These are phyloP conservation scores for Neurospora crassa DNA, from an alignment of 2,329 filamentous ascomycete species.

Conservation along the genomic window DNA sequence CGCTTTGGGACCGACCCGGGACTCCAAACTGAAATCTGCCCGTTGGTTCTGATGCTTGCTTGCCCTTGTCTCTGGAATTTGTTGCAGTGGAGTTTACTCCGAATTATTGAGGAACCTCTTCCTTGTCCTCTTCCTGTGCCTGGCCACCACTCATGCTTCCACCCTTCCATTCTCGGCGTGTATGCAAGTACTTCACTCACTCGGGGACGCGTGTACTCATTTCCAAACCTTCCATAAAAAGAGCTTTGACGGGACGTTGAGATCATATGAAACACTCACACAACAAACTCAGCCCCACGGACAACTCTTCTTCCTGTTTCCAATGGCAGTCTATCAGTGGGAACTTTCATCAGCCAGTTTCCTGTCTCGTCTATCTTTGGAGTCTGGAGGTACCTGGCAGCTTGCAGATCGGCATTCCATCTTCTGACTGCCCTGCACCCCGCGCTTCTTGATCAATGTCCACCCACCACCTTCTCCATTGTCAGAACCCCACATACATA, in stretches of 20 bases:
- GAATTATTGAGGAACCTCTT: not conserved
- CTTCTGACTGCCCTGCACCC: not conserved
- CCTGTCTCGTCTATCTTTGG: not conserved
- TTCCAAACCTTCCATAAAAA: not conserved
- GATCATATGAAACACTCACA: not conserved
- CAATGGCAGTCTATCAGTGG: not conserved
- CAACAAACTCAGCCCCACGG: not conserved
- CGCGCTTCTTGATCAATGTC: not conserved
- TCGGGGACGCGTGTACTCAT: not conserved
- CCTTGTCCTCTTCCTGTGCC: not conserved
- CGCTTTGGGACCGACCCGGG: not conserved
- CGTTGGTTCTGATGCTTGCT: not conserved
- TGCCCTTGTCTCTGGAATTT: not conserved
- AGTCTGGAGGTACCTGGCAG: not conserved
- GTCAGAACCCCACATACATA: too few relatives aligned
- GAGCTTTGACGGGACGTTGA: not conserved
- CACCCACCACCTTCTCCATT: not conserved
- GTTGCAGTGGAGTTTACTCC: not conserved
- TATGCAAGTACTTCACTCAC: not conserved
- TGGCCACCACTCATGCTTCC: not conserved
- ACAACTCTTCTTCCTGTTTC: not conserved
- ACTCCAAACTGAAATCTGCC: not conserved
- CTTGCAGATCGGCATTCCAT: not conserved
- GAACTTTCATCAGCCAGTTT: not conserved
- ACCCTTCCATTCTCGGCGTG: not conserved